These are phyloP conservation scores for Phytopythium kandeliae DNA, from an alignment of 352 stramenopile species.

Conservation along the genomic window DNA sequence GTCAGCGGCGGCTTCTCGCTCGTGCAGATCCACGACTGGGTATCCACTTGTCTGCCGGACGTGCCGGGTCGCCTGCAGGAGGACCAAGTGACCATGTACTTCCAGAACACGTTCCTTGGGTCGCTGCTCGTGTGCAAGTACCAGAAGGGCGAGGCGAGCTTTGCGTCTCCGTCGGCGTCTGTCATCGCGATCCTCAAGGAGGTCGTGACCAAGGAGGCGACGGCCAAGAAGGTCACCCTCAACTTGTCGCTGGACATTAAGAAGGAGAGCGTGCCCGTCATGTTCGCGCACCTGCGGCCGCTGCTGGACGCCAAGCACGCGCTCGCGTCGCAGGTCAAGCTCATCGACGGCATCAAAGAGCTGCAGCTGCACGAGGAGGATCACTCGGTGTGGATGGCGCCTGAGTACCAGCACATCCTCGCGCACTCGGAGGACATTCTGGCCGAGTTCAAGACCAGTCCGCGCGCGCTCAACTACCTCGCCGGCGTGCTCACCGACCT, in stretches of 20 bases:
- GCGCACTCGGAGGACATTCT: slow-evolving; percentile 56
- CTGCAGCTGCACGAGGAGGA: slow-evolving; percentile 78
- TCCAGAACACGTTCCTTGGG: slow-evolving; percentile 72
- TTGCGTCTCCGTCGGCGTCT: slow-evolving; percentile 71
- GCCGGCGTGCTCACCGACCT: slow-evolving; percentile 76
- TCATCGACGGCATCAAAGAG: slow-evolving; percentile 83
- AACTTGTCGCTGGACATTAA: slow-evolving; percentile 81
- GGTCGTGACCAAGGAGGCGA: slow-evolving; percentile 82
- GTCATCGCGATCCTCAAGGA: slow-evolving; percentile 85
- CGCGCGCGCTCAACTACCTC: slow-evolving; percentile 74
- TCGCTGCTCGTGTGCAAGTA: slow-evolving; percentile 74
- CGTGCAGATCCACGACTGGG: slow-evolving; percentile 85
- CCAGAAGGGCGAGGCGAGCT: slow-evolving; percentile 63
- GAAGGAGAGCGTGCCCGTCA: slow-evolving; percentile 65
- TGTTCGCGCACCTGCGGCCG: slow-evolving; percentile 58
- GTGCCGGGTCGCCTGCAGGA: slow-evolving; percentile 67
- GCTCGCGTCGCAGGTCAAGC: slow-evolving; percentile 67
- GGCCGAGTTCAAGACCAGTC: slow-evolving; percentile 65
- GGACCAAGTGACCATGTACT: slow-evolving; percentile 66
- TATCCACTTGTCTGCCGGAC: slow-evolving; percentile 70
- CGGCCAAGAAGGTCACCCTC: slow-evolving; percentile 63
- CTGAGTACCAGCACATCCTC: slow-evolving; percentile 78
- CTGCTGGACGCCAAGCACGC: slow-evolving; percentile 68
- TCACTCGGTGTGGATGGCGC: slow-evolving; percentile 62
- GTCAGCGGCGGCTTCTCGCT: slow-evolving; percentile 74